phyloP scores from a whole-genome alignment of 441 rosid genomes.

The Raphanus hybrid region DNA sequence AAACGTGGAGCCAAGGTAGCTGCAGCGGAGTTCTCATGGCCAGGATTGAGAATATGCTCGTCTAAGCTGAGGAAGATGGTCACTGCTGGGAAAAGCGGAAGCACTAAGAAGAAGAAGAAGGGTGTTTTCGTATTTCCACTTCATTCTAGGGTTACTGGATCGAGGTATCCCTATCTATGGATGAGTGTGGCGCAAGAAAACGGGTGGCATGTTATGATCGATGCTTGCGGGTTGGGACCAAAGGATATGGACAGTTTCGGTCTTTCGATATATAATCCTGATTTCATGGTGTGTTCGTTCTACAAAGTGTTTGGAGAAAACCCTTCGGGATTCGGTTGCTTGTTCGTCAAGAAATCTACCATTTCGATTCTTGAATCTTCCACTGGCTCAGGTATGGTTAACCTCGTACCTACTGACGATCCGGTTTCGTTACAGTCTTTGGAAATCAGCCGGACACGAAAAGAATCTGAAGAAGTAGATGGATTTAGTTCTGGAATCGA shows the following conservation, averaged over 20 bases:
- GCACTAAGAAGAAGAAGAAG: slow-evolving; percentile 59
- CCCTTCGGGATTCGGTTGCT: slow-evolving; percentile 94
- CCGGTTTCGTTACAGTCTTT: slow-evolving; percentile 43
- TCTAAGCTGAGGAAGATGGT: slow-evolving; percentile 68
- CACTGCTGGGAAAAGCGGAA: slow-evolving; percentile 53
- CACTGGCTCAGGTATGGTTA: slow-evolving; percentile 66
- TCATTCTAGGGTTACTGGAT: slow-evolving; percentile 87
- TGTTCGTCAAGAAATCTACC: slow-evolving; percentile 81
- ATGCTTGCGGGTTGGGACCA: slow-evolving; percentile 90
- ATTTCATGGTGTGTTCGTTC: slow-evolving; percentile 84
- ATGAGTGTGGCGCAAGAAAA: slow-evolving; percentile 88
- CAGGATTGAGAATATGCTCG: slow-evolving; percentile 72
- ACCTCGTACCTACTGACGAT: slow-evolving; percentile 60
- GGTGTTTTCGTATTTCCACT: slow-evolving; percentile 91
- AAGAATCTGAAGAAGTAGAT: slow-evolving; percentile 43
- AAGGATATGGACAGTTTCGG: slow-evolving; percentile 95
- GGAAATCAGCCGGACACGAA: slow-evolving; percentile 32
- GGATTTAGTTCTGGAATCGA: slow-evolving; percentile 36
- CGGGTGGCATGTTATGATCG: slow-evolving; percentile 87
- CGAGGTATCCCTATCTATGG: slow-evolving; percentile 89
- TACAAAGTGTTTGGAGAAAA: slow-evolving; percentile 92
- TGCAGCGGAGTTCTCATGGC: slow-evolving; percentile 94
- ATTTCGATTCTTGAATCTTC: slow-evolving; percentile 60
- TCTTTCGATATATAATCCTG: slow-evolving; percentile 79
- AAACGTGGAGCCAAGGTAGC: slow-evolving; percentile 72